Evolutionary conservation across 2,329 filamentous ascomycete species (phyloP).

Genomic region (Trichoderma sp.): DNA sequence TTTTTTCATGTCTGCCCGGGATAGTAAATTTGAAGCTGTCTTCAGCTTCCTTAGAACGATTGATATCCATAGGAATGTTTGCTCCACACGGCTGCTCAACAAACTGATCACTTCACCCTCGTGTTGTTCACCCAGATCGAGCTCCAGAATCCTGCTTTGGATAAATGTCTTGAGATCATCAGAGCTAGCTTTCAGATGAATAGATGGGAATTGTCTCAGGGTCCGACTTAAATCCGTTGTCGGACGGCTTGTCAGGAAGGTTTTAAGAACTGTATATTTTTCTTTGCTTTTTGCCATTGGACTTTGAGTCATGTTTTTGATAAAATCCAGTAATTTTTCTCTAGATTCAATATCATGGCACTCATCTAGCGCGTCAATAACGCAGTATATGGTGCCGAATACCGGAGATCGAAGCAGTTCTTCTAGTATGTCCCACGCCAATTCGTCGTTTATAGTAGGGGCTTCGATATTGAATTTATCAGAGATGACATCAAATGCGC

Average conservation of each 20-base stretch:
- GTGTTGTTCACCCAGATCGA: neutral
- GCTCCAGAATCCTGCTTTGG: neutral
- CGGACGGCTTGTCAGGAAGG: neutral
- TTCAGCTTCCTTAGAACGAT: neutral
- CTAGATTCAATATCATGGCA: neutral
- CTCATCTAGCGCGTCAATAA: constrained; percentile 4
- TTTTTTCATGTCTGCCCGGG: neutral
- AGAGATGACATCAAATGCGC: neutral
- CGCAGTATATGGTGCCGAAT: neutral
- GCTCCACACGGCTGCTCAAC: neutral
- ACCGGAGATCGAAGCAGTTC: neutral
- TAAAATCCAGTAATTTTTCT: neutral
- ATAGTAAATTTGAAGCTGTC: neutral
- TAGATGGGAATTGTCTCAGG: neutral
- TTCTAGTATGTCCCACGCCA: neutral
- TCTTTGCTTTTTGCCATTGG: neutral
- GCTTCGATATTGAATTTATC: neutral
- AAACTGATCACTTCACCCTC: neutral
- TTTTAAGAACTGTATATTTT: neutral
- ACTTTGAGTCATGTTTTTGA: neutral
- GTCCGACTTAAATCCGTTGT: neutral
- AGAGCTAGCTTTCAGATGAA: neutral
- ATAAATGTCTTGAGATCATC: neutral
- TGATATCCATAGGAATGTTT: neutral
- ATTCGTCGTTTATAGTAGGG: neutral